Base-by-base conservation (phyloP, 805 yeast genomes). In the Sungouiella blattae region DNA sequence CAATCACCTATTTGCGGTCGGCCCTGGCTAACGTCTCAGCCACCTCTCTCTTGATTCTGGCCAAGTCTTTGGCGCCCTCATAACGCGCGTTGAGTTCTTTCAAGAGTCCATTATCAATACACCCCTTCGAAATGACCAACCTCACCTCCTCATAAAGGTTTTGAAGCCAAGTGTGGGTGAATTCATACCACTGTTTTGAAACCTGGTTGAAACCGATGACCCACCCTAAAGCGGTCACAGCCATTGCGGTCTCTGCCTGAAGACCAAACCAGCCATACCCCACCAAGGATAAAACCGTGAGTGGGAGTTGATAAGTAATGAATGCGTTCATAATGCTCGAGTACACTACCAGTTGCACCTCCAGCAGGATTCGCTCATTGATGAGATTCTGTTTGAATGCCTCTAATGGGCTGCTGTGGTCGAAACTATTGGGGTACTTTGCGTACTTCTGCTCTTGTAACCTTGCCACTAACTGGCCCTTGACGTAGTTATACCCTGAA, bases 171-270 rank as follows among this genome's bases (percentile, higher is more conserved):
- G 35, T 11, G 2, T 37, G 39, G 5, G 56, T 50, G 35, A 62
- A 58, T 1, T 29, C 28, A 18, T 53, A 58, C 73, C 73, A 67
- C 4, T 32, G 40, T 23, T 57, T 59, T 5, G 69, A 56, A 3
- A 67, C 70, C 25, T 62, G 55, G 36, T 67, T 67, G 46, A 67
- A 64, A 9, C 73, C 73, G 32, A 62, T 40, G 6, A 58, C 61
- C 59, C 64, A 56, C 0, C 73, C 73, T n/a, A 67, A 46, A 4
- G 50, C 41, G 4, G 52, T 58, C 5, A 67, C 41, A 0, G 72
- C 69, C 24, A 53, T 33, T 0, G 66, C 58, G 11, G 59, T 47
- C 28, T 67, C 60, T 2, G 50, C 33, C 3, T 57, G 48, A 33
- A 66, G 52, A 2, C 55, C 69, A 42, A 67, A 62, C 42, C 52